phyloP scores from a whole-genome alignment of 2,329 filamentous ascomycete genomes.

The Aspergillus neoniger region DNA sequence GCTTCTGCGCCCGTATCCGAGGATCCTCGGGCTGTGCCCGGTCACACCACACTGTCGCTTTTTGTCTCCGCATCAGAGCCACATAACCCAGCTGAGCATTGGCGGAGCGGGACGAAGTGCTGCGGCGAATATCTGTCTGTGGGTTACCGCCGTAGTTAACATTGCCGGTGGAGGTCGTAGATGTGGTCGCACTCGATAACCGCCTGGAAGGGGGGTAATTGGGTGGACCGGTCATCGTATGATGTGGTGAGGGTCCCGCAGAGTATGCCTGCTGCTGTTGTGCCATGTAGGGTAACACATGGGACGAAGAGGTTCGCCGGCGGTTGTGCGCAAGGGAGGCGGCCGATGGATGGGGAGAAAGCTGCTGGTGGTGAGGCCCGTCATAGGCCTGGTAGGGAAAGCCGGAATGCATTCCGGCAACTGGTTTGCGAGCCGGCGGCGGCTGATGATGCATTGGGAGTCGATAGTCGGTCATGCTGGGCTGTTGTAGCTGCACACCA shows the following conservation, averaged over 20 bases:
- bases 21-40: slow-evolving; percentile 91
- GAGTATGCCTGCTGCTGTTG: slow-evolving; percentile 29
- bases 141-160: slow-evolving; percentile 21
- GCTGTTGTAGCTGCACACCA: slow-evolving; percentile 28
- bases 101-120: slow-evolving; percentile 76
- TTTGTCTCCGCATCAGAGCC: slow-evolving; percentile 92
- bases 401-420: slow-evolving; percentile 26
- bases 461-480: slow-evolving; percentile 42
- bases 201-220: slow-evolving; percentile 34
- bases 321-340: slow-evolving; percentile 36
- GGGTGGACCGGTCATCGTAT: slow-evolving; percentile 29
- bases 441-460: slow-evolving; percentile 39
- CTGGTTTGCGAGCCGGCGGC: slow-evolving; percentile 34
- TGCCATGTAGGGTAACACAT: slow-evolving; percentile 31
- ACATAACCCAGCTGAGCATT: slow-evolving; percentile 77
- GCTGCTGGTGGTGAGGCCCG: slow-evolving; percentile 24
- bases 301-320: slow-evolving; percentile 44
- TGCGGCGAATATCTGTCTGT: slow-evolving; percentile 60
- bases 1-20: slow-evolving; percentile 75
- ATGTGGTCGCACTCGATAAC: slow-evolving; percentile 44
- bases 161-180: slow-evolving; percentile 43
- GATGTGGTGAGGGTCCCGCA: slow-evolving; percentile 27
- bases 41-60: slow-evolving; percentile 98
- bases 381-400: slow-evolving; percentile 33
- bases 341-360: slow-evolving; percentile 30